Percentiles rank a stretch among this genome's conserved stretches.
Conservation (phyloP, 139 green algal genomes). For the Coelastrella sp. region DNA sequence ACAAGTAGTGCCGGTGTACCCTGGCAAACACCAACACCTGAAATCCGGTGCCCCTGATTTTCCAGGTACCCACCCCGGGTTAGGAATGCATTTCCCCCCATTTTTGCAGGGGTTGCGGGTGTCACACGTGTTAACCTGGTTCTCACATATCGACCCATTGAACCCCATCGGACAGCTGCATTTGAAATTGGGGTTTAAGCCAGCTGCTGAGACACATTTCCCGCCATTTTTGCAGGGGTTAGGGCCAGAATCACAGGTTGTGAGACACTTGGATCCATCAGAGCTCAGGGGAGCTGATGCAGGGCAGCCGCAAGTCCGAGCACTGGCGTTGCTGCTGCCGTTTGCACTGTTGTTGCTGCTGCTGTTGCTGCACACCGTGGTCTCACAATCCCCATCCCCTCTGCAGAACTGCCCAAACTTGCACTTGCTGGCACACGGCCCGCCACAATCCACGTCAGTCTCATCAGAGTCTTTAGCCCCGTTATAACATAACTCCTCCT, state of each 20-base stretch:
- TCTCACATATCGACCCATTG: neutral
- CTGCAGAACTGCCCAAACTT: neutral
- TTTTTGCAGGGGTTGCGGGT: conserved; percentile 27
- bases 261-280: neutral
- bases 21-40: neutral
- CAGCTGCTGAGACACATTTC: neutral
- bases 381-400: neutral
- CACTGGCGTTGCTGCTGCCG: neutral
- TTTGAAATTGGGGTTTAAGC: conserved; percentile 9
- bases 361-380: neutral
- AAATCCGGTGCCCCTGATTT: neutral
- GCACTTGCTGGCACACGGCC: neutral
- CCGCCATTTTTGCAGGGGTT: conserved; percentile 6
- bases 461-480: neutral
- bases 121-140: neutral
- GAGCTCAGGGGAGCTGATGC: neutral
- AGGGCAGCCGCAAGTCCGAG: neutral
- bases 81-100: neutral
- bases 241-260: neutral
- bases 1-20: neutral
- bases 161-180: conserved; percentile 15
- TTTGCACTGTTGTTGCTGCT: neutral
- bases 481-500: neutral
- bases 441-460: neutral
- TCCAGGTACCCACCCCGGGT: neutral